phyloP scores from a whole-genome alignment of 2,329 filamentous ascomycete species.

The Aspergillus brasiliensis region DNA sequence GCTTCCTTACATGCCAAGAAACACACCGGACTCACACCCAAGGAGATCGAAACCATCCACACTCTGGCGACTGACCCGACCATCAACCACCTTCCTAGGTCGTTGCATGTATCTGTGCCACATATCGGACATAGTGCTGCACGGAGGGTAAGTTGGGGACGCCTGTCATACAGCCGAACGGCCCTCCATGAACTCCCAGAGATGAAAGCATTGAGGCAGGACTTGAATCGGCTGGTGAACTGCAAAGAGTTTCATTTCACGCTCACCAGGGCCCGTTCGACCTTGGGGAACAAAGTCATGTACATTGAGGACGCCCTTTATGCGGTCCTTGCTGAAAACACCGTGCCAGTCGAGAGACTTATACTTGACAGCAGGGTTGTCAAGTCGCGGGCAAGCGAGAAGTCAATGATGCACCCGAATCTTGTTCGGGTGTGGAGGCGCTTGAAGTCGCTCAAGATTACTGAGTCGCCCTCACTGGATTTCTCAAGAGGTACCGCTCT shows the following conservation, averaged over 20 bases:
- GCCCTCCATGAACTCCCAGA: neutral
- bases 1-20: neutral
- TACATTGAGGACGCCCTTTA: neutral
- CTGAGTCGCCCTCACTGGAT: neutral
- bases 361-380: neutral
- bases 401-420: neutral
- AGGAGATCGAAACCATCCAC: neutral
- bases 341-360: neutral
- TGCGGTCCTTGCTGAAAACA: neutral
- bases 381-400: neutral
- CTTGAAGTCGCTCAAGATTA: neutral
- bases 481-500: neutral
- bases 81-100: neutral
- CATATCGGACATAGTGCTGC: neutral
- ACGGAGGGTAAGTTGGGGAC: neutral
- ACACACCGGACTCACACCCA: neutral
- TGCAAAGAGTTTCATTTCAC: neutral
- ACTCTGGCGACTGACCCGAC: neutral
- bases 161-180: neutral
- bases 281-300: neutral
- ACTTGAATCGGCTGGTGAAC: neutral
- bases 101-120: neutral
- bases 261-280: neutral
- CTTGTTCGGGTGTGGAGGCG: neutral
- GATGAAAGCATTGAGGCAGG: neutral